Conservation (phyloP, 345 rosid genomes). For the Combretum micranthum region DNA sequence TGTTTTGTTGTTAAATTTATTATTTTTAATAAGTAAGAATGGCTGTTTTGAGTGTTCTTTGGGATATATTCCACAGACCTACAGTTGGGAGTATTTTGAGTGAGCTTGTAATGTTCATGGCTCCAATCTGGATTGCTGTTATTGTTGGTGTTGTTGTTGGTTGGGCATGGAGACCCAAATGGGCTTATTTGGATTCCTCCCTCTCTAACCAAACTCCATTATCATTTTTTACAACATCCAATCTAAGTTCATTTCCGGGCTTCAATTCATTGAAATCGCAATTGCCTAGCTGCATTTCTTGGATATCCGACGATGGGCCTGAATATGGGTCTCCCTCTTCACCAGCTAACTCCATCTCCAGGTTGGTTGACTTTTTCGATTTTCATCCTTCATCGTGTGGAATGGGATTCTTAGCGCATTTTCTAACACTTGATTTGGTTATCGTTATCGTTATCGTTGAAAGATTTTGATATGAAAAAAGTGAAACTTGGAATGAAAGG, state of each 20-base stretch:
- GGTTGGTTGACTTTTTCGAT: constrained; percentile 28
- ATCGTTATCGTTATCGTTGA: background rate
- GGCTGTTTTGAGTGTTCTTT: constrained; percentile 43
- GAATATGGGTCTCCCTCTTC: constrained; percentile 14
- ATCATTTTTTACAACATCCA: background rate
- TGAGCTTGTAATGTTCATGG: constrained; percentile 42
- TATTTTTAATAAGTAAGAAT: constrained; percentile 15
- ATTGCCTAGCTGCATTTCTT: constrained; percentile 41
- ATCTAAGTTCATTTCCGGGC: constrained; percentile 24
- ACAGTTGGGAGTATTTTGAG: constrained; percentile 31
- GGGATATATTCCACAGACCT: constrained; percentile 45
- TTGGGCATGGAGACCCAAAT: constrained; percentile 92
- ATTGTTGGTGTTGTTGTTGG: constrained; percentile 81
- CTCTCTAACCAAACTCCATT: constrained; percentile 9
- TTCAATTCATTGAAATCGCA: constrained; percentile 43
- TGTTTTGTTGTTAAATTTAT: background rate
- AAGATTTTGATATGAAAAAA: background rate
- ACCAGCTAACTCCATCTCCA: constrained; percentile 26
- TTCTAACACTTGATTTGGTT: background rate
- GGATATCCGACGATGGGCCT: constrained; percentile 27
- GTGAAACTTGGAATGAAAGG: too few relatives aligned
- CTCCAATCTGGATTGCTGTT: constrained; percentile 84
- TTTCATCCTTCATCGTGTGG: background rate
- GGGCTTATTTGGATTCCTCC: constrained; percentile 52
- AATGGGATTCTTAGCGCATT: background rate